Evolutionary conservation across 257 asterid species (phyloP).

Genomic region (Apocynum venetum): DNA sequence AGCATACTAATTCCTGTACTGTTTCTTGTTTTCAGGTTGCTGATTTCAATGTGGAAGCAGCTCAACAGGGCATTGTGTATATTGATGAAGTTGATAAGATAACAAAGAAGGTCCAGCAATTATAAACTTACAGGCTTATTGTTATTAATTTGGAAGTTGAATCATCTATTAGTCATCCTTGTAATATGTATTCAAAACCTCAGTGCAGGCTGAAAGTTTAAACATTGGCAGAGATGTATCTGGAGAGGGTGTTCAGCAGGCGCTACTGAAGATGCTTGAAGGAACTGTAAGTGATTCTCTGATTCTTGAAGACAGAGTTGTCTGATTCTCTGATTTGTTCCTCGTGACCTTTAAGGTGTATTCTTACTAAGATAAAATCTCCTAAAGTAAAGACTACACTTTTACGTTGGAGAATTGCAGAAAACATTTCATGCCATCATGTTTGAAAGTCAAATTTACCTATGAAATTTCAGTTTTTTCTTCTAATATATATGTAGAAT

Average conservation of each 20-base stretch:
- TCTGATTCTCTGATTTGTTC: constrained; percentile 14
- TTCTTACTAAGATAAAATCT: constrained; percentile 3
- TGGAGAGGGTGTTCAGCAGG: constrained; percentile 97
- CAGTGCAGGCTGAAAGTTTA: constrained; percentile 66
- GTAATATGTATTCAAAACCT: constrained; percentile 33
- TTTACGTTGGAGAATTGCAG: background rate
- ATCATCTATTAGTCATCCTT: constrained; percentile 22
- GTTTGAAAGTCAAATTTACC: background rate
- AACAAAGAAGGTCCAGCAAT: constrained; percentile 69
- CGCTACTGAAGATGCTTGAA: constrained; percentile 89
- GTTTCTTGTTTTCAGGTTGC: constrained; percentile 54
- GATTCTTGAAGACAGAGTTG: too few relatives aligned
- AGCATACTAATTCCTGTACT: constrained; percentile 3
- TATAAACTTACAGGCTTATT: constrained; percentile 7
- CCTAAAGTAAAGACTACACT: background rate
- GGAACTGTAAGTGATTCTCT: constrained; percentile 68
- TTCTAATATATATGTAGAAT: too few relatives aligned
- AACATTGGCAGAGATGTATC: constrained; percentile 83
- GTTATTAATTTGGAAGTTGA: constrained; percentile 10
- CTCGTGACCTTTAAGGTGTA: constrained; percentile 3
- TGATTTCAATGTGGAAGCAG: constrained; percentile 78
- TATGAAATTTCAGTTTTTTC: background rate
- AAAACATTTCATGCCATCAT: background rate
- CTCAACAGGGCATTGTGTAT: constrained; percentile 89
- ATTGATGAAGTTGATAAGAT: constrained; percentile 95